These are phyloP conservation scores for Trichophyton rubrum DNA, from an alignment of 2,329 filamentous ascomycete species.

Conservation along the genomic window DNA sequence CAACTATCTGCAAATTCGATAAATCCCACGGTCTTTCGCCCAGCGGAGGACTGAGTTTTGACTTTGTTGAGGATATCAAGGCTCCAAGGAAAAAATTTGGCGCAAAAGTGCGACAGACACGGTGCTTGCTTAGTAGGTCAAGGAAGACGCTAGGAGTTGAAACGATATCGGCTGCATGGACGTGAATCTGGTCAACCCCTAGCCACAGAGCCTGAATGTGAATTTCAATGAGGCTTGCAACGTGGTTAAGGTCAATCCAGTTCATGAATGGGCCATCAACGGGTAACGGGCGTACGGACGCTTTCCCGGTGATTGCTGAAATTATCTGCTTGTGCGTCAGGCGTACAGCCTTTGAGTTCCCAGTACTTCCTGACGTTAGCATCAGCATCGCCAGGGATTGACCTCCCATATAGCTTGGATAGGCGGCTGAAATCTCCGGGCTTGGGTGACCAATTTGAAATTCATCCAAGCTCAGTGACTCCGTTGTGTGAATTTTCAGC, in stretches of 20 bases:
- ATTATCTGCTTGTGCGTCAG: constrained; percentile 36
- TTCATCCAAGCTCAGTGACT: neutral
- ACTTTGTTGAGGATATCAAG: neutral
- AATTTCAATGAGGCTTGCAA: constrained; percentile 40
- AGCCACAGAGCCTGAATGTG: constrained; percentile 35
- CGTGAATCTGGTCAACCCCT: constrained; percentile 16
- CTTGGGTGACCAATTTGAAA: neutral
- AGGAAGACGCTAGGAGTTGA: constrained; percentile 31
- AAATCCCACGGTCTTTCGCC: constrained; percentile 12
- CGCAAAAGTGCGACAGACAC: constrained; percentile 27
- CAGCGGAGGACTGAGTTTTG: neutral
- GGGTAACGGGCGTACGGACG: constrained; percentile 16
- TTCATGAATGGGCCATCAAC: constrained; percentile 30
- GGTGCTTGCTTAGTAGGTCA: constrained; percentile 30
- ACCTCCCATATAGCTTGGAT: neutral
- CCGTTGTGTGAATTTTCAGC: neutral
- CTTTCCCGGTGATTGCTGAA: constrained; percentile 32
- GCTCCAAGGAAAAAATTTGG: constrained; percentile 23
- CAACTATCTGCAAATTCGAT: constrained; percentile 18
- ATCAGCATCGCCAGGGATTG: constrained; percentile 25
- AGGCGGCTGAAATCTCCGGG: neutral
- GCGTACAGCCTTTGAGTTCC: constrained; percentile 39
- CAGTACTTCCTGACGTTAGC: constrained; percentile 44
- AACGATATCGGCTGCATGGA: constrained; percentile 14
- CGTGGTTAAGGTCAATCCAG: constrained; percentile 44